A percentile compares a stretch with the other conserved stretches of the same genome.
Evolutionary conservation across 192 early-diverging fungal genomes (phyloP).

Genomic region (Lunasporangiospora selenospora): DNA sequence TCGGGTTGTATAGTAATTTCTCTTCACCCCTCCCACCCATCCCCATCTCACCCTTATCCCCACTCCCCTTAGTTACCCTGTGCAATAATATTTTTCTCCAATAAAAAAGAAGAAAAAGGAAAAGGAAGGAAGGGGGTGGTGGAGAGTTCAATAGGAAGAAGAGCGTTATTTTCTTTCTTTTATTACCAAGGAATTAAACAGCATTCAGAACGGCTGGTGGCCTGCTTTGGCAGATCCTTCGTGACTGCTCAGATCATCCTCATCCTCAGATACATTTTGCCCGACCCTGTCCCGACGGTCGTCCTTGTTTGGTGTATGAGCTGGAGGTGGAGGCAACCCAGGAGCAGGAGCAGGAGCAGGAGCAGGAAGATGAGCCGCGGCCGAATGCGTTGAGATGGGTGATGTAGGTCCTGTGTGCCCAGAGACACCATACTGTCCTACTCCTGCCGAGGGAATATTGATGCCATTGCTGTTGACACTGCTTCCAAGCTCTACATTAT

Average conservation of each 20-base stretch:
- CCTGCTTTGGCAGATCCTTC: background rate
- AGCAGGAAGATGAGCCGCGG: background rate
- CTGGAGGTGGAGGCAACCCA: background rate
- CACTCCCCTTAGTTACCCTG: no score
- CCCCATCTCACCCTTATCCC: no score
- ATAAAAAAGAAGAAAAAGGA: no score
- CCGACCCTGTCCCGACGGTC: slow-evolving; percentile 36
- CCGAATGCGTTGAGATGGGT: background rate
- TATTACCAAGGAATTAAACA: no score
- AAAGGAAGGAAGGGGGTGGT: no score
- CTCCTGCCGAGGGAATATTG: no score
- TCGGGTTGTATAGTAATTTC: no score
- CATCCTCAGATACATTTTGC: slow-evolving; percentile 26
- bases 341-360: background rate
- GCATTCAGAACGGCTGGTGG: background rate
- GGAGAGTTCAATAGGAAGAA: no score
- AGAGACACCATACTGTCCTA: background rate
- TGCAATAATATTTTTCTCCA: no score
- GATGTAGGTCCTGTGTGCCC: slow-evolving; percentile 5
- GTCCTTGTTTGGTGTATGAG: slow-evolving; percentile 17
- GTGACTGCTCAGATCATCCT: slow-evolving; percentile 3
- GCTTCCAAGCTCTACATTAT: slow-evolving; percentile 20
- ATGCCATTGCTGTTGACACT: background rate
- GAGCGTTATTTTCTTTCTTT: no score
- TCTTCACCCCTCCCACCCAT: no score